Percentiles rank a stretch among this genome's conserved stretches.
Conservation (phyloP, 2,329 filamentous ascomycete genomes). For the Sporothrix mexicana region DNA sequence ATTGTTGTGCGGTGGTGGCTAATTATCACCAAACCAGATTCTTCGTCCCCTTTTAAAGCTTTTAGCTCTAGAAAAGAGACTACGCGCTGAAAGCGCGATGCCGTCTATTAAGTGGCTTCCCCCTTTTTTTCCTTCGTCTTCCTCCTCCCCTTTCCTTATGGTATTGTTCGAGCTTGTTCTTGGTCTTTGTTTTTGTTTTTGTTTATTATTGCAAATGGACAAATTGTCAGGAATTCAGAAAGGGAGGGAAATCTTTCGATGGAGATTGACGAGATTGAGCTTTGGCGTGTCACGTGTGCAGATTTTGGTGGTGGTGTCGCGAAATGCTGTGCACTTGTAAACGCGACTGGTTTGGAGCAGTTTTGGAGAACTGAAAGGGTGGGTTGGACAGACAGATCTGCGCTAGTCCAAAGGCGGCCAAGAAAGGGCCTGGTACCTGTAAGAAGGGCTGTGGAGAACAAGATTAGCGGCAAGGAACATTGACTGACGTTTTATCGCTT, state of each 20-base stretch:
- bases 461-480: constrained; percentile 25
- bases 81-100: too few relatives aligned
- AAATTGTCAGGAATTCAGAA: neutral
- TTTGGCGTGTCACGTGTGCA: constrained; percentile 19
- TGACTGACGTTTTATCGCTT: constrained; percentile 1
- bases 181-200: neutral
- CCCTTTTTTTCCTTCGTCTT: neutral
- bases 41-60: too few relatives aligned
- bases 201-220: constrained; percentile 1
- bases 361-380: neutral
- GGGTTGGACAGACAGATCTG: neutral
- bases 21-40: too few relatives aligned
- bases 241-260: neutral
- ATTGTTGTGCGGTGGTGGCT: too few relatives aligned
- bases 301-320: constrained; percentile 16
- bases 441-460: too few relatives aligned
- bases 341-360: constrained; percentile 24
- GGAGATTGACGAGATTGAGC: neutral
- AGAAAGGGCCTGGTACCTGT: neutral
- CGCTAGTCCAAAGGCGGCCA: constrained; percentile 33
- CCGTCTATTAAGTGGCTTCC: neutral
- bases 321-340: constrained; percentile 10
- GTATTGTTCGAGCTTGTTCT: neutral
- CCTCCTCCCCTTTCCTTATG: neutral
- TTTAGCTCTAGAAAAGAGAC: too few relatives aligned